phyloP scores from a whole-genome alignment of 1,284 basidiomycete species.

The Irpex sp. region DNA sequence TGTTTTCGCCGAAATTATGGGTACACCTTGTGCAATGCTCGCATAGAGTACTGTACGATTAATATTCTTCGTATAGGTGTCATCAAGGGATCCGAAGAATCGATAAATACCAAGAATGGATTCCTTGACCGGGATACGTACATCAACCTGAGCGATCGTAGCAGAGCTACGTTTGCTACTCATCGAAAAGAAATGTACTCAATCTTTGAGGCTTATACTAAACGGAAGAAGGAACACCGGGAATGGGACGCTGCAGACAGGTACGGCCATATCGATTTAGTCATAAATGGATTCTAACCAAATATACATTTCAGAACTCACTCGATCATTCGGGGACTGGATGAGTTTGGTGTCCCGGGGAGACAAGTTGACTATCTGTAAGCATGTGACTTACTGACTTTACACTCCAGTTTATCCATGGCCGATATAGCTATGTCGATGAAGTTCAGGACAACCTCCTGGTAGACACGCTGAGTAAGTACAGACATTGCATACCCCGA shows the following conservation, averaged over 20 bases:
- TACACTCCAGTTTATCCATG: neutral
- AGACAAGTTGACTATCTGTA: slow-evolving; percentile 56
- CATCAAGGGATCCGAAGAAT: slow-evolving; percentile 61
- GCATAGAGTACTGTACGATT: neutral
- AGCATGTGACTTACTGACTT: slow-evolving; percentile 18
- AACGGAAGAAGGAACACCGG: slow-evolving; percentile 37
- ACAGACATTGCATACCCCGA: neutral
- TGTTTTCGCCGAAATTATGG: slow-evolving; percentile 69
- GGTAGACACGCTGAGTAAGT: slow-evolving; percentile 58
- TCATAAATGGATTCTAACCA: neutral
- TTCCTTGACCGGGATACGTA: slow-evolving; percentile 46
- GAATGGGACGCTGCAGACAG: slow-evolving; percentile 64
- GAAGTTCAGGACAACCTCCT: slow-evolving; percentile 72
- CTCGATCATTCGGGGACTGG: slow-evolving; percentile 40
- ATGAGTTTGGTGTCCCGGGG: slow-evolving; percentile 32
- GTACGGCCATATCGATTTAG: slow-evolving; percentile 24
- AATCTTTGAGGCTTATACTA: slow-evolving; percentile 53
- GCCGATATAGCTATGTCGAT: slow-evolving; percentile 58
- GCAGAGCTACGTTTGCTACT: slow-evolving; percentile 50
- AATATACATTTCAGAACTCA: slow-evolving; percentile 38
- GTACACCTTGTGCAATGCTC: slow-evolving; percentile 26
- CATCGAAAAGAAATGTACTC: slow-evolving; percentile 48
- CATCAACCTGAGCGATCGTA: slow-evolving; percentile 42
- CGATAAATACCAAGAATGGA: slow-evolving; percentile 32
- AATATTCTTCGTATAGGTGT: slow-evolving; percentile 40